phyloP scores from a whole-genome alignment of 1,139 yeast species.

The Geotrichum fermentans region DNA sequence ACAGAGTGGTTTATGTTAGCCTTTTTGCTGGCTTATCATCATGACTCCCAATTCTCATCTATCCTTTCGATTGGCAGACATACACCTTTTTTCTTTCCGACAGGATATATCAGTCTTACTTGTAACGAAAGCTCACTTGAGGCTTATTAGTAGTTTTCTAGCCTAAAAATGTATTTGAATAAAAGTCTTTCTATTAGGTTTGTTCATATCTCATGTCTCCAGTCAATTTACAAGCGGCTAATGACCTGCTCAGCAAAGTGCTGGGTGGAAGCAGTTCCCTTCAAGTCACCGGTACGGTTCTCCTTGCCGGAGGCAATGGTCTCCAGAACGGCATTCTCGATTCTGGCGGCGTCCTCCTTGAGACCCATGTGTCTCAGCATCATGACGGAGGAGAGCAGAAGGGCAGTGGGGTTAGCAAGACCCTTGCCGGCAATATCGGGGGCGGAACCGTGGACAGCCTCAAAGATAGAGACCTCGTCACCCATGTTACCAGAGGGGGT shows the following conservation, averaged over 20 bases:
- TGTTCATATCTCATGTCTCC: no score
- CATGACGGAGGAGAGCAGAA: slow-evolving; percentile 86
- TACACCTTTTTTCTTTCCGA: no score
- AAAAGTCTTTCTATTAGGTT: no score
- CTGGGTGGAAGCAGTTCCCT: slow-evolving; percentile 83
- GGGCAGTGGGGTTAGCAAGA: slow-evolving; percentile 96
- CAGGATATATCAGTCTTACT: no score
- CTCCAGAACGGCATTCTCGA: slow-evolving; percentile 55
- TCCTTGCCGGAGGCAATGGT: slow-evolving; percentile 63
- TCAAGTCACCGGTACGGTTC: slow-evolving; percentile 91
- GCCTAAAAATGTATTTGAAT: no score
- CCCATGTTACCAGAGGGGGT: slow-evolving; percentile 99
- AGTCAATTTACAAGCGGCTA: slow-evolving; percentile 32
- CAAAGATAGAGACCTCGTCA: slow-evolving; percentile 95
- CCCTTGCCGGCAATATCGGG: slow-evolving; percentile 90
- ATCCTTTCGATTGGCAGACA: no score
- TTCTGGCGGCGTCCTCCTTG: slow-evolving; percentile 75
- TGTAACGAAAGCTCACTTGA: no score
- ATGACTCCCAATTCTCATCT: no score
- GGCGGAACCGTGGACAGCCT: slow-evolving; percentile 99
- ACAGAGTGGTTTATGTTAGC: no score
- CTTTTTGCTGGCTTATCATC: no score
- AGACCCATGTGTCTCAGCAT: slow-evolving; percentile 92
- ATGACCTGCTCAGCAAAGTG: slow-evolving; percentile 84
- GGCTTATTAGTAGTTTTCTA: no score